Evolutionary conservation across 2,329 filamentous ascomycete genomes (phyloP).

Genomic region (Colletotrichum acutatum): DNA sequence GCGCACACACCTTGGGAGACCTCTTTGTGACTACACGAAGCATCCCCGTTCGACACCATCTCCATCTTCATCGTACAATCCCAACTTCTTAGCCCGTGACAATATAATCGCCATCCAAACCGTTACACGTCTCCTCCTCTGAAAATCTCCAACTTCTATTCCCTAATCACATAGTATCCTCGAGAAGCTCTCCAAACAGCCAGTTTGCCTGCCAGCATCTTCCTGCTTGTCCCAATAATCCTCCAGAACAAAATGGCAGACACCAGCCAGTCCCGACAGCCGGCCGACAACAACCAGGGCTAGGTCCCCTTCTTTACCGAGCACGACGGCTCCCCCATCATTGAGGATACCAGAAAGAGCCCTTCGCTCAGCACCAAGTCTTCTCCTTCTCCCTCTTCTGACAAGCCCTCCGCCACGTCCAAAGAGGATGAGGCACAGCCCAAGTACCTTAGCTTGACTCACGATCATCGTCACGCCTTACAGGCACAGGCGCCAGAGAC

Average conservation of each 20-base stretch:
- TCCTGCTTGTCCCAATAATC: too few relatives aligned
- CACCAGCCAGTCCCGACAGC: not conserved
- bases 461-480: too few relatives aligned
- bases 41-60: not conserved
- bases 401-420: not conserved
- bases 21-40: not conserved
- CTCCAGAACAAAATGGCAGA: not conserved
- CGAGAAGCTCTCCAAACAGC: not conserved
- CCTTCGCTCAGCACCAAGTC: not conserved
- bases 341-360: not conserved
- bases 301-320: conserved; percentile 31
- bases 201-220: not conserved
- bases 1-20: not conserved
- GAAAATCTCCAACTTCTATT: not conserved
- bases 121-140: not conserved
- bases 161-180: not conserved
- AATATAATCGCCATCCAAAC: not conserved
- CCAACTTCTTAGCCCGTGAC: not conserved
- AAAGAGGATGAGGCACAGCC: not conserved
- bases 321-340: conserved; percentile 15
- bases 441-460: not conserved
- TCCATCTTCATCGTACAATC: not conserved
- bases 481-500: not conserved
- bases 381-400: not conserved
- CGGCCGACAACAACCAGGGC: not conserved